A percentile compares a stretch with the other conserved stretches of the same genome.
Conservation (phyloP, 2,329 filamentous ascomycete species). For the Pseudogymnoascus sp. region DNA sequence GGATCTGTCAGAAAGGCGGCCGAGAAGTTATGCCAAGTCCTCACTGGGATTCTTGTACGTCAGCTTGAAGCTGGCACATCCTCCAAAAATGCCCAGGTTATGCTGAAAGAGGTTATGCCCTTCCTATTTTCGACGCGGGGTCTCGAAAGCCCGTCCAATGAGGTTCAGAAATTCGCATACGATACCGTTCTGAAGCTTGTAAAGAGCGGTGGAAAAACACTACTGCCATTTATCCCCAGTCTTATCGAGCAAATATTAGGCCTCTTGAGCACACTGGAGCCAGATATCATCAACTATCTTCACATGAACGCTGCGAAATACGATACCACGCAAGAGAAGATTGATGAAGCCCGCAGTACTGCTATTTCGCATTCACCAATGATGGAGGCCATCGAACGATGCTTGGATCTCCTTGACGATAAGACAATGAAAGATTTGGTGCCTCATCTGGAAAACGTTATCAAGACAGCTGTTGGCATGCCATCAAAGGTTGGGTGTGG, state of each 20-base stretch:
- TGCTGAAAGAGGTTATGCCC: constrained; percentile 80
- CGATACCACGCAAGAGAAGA: constrained; percentile 78
- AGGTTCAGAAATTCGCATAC: constrained; percentile 79
- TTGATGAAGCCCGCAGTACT: constrained; percentile 77
- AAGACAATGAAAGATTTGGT: constrained; percentile 68
- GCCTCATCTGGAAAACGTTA: constrained; percentile 64
- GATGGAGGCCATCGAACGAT: constrained; percentile 85
- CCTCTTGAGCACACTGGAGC: constrained; percentile 80
- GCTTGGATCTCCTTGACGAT: constrained; percentile 75
- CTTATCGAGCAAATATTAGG: constrained; percentile 76
- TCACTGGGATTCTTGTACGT: constrained; percentile 79
- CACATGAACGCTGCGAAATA: constrained; percentile 81
- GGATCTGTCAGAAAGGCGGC: constrained; percentile 77
- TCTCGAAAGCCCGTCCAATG: constrained; percentile 79
- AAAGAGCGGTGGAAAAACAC: constrained; percentile 73
- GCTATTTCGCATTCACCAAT: constrained; percentile 81
- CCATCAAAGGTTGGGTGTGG: constrained; percentile 91
- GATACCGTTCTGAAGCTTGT: constrained; percentile 79
- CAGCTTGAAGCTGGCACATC: constrained; percentile 73
- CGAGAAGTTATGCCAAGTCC: constrained; percentile 69
- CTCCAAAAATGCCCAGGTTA: constrained; percentile 62
- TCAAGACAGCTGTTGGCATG: constrained; percentile 81
- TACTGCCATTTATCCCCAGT: constrained; percentile 73
- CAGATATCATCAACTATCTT: constrained; percentile 82
- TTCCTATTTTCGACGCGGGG: constrained; percentile 86